Evolutionary conservation across 768 basidiomycete genomes (phyloP).

Genomic region (Amanita subjunquillea): DNA sequence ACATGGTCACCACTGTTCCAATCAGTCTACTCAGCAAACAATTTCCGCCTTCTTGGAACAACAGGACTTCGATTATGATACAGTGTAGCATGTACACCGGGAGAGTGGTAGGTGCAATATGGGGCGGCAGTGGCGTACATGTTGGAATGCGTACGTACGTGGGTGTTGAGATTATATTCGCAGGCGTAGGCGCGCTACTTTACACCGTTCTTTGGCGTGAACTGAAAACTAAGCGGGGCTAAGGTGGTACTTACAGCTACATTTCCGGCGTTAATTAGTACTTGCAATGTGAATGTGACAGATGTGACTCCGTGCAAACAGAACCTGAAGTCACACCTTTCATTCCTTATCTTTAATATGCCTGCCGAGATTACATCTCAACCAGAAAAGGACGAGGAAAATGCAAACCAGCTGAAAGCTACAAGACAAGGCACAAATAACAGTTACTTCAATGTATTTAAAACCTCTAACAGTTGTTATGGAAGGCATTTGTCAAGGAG

Average conservation of each 20-base stretch:
- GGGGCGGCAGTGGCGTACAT: conserved; percentile 52
- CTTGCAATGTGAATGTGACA: too few species aligned
- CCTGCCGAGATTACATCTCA: not conserved
- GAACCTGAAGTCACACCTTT: not conserved
- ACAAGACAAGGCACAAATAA: conserved; percentile 38
- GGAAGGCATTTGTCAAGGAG: too few species aligned
- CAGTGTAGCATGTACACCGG: conserved; percentile 65
- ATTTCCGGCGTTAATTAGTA: too few species aligned
- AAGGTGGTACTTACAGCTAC: too few species aligned
- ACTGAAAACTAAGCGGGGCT: conserved; percentile 56
- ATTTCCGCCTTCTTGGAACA: conserved; percentile 53
- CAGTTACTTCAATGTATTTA: not conserved
- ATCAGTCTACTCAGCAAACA: conserved; percentile 60
- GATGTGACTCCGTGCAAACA: not conserved
- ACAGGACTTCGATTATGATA: conserved; percentile 41
- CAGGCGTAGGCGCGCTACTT: conserved; percentile 46
- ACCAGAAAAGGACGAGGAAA: conserved; percentile 16
- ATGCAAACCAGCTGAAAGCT: conserved; percentile 36
- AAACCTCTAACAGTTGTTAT: not conserved
- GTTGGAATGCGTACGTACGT: conserved; percentile 56
- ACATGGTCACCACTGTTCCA: conserved; percentile 61
- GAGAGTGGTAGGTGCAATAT: conserved; percentile 53
- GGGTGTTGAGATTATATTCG: conserved; percentile 48
- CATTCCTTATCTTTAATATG: not conserved
- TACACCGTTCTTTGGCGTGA: conserved; percentile 49